Base-by-base conservation (phyloP, 768 basidiomycete genomes). In the Saitozyma podzolica region DNA sequence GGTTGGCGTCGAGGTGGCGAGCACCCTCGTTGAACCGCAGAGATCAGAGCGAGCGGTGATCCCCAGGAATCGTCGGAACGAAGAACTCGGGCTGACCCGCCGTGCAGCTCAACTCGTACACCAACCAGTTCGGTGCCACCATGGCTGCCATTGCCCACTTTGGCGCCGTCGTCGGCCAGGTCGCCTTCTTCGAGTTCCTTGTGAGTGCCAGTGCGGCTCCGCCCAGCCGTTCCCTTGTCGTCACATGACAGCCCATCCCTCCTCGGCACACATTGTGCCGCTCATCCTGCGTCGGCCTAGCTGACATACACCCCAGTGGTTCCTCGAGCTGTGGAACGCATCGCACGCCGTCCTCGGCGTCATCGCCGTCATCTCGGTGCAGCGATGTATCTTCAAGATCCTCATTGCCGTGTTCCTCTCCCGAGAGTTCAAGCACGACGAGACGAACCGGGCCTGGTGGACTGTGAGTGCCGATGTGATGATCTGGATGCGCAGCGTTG, bases 371-470 rank as follows among this genome's bases (percentile, higher is more conserved):
- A 90, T 97, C 63, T 63, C 68, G 60, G 90, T 98, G 60, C 93
- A 98, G 77, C 87, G 96, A 55, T 90, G 90, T 16, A 81, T 97
- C 63, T 88, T 94, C 85, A 98, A 98, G 84, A 84, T 92, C 62
- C 82, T 96, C 59, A 98, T 99, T 74, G 84, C 94, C 0, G 89
- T 95, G 64, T 92, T 94, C 86, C 83, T 98, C 43, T 89, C 93
- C 47, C 89, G 96, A 66, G 96, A 99, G 80, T 96, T 96, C 85
- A 99, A 99, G 82, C 93, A 98, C 78, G 96, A 99, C 78, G 94
- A 98, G 81, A 94, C 92, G 42, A 98, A 98, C 82, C 85, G 92
- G 37, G 94, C 94, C 8, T 99, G 95, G 95, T 99, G 96, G 96
- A 95, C 94, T 40, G 94, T 93, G 52, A 62, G 61, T 57, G 43